Conservation (phyloP, 2,329 filamentous ascomycete species). For the Hymenoscyphus infarciens region DNA sequence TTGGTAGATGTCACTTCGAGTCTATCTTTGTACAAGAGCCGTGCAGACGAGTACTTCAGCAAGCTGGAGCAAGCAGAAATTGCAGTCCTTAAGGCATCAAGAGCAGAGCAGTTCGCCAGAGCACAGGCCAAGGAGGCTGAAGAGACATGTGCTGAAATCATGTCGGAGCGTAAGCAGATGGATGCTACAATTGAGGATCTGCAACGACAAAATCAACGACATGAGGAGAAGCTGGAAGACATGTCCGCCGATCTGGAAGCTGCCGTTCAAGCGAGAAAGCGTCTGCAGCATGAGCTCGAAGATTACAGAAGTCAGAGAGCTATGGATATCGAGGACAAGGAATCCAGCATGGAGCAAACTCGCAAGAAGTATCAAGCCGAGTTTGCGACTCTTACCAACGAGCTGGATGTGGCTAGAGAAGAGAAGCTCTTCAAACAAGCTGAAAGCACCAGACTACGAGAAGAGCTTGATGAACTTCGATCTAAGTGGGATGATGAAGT, state of each 20-base stretch:
- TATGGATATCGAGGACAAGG: conserved; percentile 96
- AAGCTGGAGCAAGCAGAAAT: conserved; percentile 97
- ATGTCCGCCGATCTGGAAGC: conserved; percentile 84
- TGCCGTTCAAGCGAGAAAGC: conserved; percentile 83
- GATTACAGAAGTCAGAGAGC: conserved; percentile 94
- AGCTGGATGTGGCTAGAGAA: conserved; percentile 90
- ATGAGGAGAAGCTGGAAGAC: conserved; percentile 89
- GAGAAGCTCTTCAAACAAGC: conserved; percentile 81
- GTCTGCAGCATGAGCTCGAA: conserved; percentile 93
- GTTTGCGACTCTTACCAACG: conserved; percentile 82
- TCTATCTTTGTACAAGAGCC: conserved; percentile 82
- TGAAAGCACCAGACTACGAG: conserved; percentile 83
- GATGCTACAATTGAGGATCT: conserved; percentile 84
- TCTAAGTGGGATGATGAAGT: conserved; percentile 99
- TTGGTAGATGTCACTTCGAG: conserved; percentile 80
- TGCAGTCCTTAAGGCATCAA: conserved; percentile 83
- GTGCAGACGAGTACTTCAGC: conserved; percentile 93
- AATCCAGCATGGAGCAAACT: conserved; percentile 93
- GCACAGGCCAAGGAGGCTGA: conserved; percentile 86
- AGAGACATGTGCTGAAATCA: conserved; percentile 82
- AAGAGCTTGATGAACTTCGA: conserved; percentile 90
- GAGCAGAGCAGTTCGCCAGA: conserved; percentile 92
- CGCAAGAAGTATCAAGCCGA: conserved; percentile 96
- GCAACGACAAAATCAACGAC: conserved; percentile 81
- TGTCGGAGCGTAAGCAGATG: conserved; percentile 89